Conservation (phyloP, 164 flowering plant genomes). For the Taxillus chinensis region DNA sequence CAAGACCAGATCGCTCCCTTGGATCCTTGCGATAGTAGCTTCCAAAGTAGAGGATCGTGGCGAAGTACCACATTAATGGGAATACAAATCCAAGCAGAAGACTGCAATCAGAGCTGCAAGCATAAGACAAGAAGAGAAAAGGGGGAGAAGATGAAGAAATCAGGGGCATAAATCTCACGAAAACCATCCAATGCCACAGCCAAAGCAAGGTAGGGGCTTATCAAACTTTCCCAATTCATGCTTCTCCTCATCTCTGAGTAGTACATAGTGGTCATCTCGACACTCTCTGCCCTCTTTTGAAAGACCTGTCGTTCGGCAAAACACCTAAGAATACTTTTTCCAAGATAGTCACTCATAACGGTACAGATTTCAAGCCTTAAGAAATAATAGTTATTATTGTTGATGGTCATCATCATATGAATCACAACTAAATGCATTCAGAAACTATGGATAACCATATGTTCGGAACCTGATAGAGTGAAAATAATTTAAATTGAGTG, state of each 20-base stretch:
- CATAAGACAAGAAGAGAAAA: background rate
- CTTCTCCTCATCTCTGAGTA: constrained; percentile 18
- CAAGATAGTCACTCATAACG: background rate
- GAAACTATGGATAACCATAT: too few species aligned
- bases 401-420: background rate
- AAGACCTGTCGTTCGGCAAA: constrained; percentile 10
- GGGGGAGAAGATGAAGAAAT: background rate
- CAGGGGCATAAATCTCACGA: constrained; percentile 24
- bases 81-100: constrained; percentile 32
- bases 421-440: background rate
- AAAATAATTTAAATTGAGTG: too few species aligned
- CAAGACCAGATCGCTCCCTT: constrained; percentile 41
- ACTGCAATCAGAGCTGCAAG: constrained; percentile 13
- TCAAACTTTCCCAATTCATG: constrained; percentile 28
- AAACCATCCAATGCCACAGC: constrained; percentile 51
- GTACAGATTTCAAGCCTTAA: background rate
- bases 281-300: constrained; percentile 10
- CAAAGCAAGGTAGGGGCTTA: constrained; percentile 43
- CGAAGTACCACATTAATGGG: constrained; percentile 38
- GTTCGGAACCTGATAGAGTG: background rate
- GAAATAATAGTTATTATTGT: too few species aligned
- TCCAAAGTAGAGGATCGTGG: constrained; percentile 36
- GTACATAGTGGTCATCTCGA: constrained; percentile 19
- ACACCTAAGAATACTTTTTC: background rate
- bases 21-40: constrained; percentile 37